Percentiles rank a stretch among this genome's conserved stretches.
phyloP scores from a whole-genome alignment of 2,329 filamentous ascomycete species.

The Phoma sp. region DNA sequence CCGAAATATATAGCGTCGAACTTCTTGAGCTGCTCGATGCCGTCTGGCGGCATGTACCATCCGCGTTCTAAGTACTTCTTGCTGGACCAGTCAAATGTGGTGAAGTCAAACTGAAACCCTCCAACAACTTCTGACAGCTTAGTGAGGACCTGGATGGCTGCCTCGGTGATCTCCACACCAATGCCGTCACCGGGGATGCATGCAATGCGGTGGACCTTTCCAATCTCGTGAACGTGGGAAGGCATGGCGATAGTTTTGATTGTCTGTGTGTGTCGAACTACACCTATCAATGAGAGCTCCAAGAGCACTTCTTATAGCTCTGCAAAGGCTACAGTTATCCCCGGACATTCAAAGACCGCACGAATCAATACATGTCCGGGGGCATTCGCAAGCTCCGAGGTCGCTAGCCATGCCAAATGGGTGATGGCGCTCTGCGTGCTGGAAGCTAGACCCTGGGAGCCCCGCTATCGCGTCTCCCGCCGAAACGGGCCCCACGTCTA shows the following conservation, averaged over 20 bases:
- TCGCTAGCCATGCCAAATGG: constrained; percentile 6
- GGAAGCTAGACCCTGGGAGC: constrained; percentile 16
- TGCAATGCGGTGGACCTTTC: constrained; percentile 43
- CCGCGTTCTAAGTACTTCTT: constrained; percentile 58
- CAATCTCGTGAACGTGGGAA: constrained; percentile 26
- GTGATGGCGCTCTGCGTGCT: constrained; percentile 3
- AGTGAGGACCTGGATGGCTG: constrained; percentile 40
- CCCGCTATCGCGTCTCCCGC: constrained; percentile 14
- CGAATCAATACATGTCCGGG: constrained; percentile 12
- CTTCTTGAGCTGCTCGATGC: constrained; percentile 56
- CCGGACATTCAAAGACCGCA: constrained; percentile 19
- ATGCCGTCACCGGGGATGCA: constrained; percentile 44
- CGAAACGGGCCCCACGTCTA: constrained; percentile 18
- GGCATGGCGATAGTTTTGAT: constrained; percentile 25
- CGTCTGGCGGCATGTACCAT: constrained; percentile 60
- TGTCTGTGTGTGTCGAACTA: not conserved
- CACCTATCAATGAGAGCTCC: not conserved
- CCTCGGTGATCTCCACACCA: constrained; percentile 40
- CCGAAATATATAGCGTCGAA: constrained; percentile 65
- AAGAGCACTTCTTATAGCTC: constrained; percentile 6
- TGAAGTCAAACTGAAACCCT: constrained; percentile 59
- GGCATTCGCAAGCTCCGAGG: constrained; percentile 3
- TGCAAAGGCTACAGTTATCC: constrained; percentile 2
- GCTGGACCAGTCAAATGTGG: constrained; percentile 58
- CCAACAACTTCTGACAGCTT: constrained; percentile 53